phyloP scores from a whole-genome alignment of 768 basidiomycete species.

The Leccinum longicurvipes region DNA sequence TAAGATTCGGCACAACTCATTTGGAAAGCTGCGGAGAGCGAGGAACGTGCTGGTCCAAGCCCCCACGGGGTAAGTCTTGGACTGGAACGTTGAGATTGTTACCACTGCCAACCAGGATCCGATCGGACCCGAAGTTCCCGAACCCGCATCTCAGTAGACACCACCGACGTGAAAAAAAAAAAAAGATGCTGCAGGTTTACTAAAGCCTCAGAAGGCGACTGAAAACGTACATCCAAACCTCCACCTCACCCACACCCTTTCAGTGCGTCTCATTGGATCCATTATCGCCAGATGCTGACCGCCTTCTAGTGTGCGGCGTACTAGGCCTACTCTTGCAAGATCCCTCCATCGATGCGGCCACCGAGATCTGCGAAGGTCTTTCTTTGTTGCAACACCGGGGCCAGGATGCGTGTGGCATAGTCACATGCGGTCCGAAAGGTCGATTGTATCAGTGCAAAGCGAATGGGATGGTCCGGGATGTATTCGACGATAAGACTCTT shows the following conservation, averaged over 20 bases:
- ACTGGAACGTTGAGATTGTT: not conserved
- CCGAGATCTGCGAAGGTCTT: constrained; percentile 93
- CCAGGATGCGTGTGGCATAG: constrained; percentile 96
- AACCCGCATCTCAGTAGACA: too few species aligned
- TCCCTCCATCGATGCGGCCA: constrained; percentile 65
- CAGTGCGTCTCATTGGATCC: constrained; percentile 27
- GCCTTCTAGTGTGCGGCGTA: constrained; percentile 79
- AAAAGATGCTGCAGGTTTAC: not conserved
- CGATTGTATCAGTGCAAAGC: constrained; percentile 98
- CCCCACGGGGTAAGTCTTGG: too few species aligned
- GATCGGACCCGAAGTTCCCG: constrained; percentile 9
- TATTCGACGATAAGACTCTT: constrained; percentile 81
- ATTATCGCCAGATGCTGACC: constrained; percentile 3
- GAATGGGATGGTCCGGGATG: constrained; percentile 98
- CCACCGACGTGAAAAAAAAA: constrained; percentile 10
- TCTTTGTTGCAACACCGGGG: constrained; percentile 94
- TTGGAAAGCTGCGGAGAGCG: too few species aligned
- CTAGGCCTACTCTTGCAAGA: constrained; percentile 85
- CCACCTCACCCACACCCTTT: constrained; percentile 6
- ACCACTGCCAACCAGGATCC: not conserved
- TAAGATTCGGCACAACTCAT: not conserved
- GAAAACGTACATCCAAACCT: not conserved
- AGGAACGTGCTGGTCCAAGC: not conserved
- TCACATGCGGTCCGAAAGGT: constrained; percentile 94
- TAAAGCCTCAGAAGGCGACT: not conserved